Evolutionary conservation across 371 early-diverging fungal species (phyloP).

Genomic region (Coemansia sp.): DNA sequence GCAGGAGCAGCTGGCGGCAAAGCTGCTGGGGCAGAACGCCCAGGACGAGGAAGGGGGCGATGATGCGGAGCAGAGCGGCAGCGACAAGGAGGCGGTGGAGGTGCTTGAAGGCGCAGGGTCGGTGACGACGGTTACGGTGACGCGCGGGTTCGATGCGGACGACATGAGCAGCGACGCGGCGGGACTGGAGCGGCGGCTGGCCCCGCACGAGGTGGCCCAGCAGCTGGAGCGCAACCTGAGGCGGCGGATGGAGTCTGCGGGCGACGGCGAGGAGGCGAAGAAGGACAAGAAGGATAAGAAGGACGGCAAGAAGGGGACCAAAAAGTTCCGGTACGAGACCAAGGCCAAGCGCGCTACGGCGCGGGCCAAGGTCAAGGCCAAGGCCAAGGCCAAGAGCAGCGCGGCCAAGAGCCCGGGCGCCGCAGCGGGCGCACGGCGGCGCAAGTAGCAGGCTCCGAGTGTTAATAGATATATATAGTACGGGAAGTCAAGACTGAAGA

Average conservation of each 20-base stretch:
- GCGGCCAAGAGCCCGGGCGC: neutral
- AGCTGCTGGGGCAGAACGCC: conserved; percentile 25
- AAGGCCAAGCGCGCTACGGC: conserved; percentile 35
- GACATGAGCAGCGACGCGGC: conserved; percentile 12
- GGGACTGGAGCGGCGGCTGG: conserved; percentile 22
- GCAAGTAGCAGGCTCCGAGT: neutral
- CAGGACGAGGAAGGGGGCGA: conserved; percentile 33
- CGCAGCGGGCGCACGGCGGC: neutral
- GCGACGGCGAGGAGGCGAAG: neutral
- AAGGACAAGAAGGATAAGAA: conserved; percentile 4
- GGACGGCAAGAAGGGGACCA: neutral
- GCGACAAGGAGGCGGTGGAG: conserved; percentile 50
- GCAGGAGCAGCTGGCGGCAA: conserved; percentile 54
- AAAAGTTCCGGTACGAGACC: conserved; percentile 46
- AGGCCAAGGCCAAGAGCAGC: neutral
- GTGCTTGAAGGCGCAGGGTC: conserved; percentile 61
- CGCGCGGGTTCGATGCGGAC: conserved; percentile 62
- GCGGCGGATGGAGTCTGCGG: neutral
- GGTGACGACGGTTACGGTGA: conserved; percentile 72
- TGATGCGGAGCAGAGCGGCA: conserved; percentile 11
- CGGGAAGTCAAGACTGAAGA: no score
- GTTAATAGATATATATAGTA: neutral
- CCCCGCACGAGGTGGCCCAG: conserved; percentile 29
- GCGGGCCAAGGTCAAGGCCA: conserved; percentile 5
- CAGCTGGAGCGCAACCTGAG: conserved; percentile 14